Conservation (phyloP, 257 asterid species). For the Sherardia arvensis region DNA sequence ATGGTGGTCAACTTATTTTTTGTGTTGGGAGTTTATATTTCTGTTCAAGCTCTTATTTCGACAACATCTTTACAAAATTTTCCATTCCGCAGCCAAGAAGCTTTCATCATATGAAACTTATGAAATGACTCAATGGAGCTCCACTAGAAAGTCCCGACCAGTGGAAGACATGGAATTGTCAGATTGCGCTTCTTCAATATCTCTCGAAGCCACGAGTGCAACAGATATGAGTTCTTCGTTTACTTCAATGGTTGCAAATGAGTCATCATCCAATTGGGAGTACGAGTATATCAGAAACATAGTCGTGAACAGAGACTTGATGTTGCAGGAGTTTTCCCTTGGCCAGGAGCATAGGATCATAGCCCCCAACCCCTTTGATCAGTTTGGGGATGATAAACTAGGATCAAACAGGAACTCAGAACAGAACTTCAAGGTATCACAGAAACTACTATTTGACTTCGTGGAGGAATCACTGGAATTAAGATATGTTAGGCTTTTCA, state of each 20-base stretch:
- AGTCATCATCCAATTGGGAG: slow-evolving; percentile 53
- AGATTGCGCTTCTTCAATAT: slow-evolving; percentile 71
- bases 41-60: neutral
- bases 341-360: slow-evolving; percentile 50
- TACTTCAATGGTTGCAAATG: slow-evolving; percentile 23
- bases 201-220: slow-evolving; percentile 34
- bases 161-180: slow-evolving; percentile 54
- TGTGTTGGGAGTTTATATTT: neutral
- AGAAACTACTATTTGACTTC: slow-evolving; percentile 59
- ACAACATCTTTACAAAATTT: neutral
- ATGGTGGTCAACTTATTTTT: neutral
- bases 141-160: slow-evolving; percentile 23
- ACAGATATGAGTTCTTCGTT: slow-evolving; percentile 28
- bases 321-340: slow-evolving; percentile 49
- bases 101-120: slow-evolving; percentile 32
- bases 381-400: slow-evolving; percentile 44
- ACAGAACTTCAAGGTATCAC: slow-evolving; percentile 38
- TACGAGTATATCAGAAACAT: slow-evolving; percentile 42
- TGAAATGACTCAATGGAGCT: slow-evolving; percentile 42
- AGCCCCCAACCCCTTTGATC: slow-evolving; percentile 44
- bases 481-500: slow-evolving; percentile 27
- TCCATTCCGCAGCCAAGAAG: slow-evolving; percentile 36
- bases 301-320: slow-evolving; percentile 32
- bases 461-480: slow-evolving; percentile 54
- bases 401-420: slow-evolving; percentile 29